Evolutionary conservation across 169 alveolate genomes (phyloP), one percentile per base, ranked within the genome.

Genomic region (Cryptosporidium meleagridis): DNA sequence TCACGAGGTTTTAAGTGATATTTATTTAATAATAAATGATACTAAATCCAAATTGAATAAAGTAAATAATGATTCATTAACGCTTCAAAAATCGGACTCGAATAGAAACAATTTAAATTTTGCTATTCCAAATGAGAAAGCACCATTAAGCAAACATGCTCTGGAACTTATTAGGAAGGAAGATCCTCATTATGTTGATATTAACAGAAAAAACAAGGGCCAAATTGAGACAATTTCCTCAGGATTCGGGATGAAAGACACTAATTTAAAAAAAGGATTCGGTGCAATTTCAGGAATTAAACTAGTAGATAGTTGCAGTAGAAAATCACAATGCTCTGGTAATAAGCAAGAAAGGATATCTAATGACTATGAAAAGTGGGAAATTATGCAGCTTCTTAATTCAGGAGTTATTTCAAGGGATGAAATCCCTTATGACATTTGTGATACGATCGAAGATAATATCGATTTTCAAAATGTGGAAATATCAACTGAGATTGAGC

Each of bases 281-380:
- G 97, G 96, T 0, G 85, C 92, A 29, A 87, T 96, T 23, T 94
- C 98, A 23, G 98, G 98, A 26, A 94, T 96, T 12, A 91, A 92
- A 41, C 91, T 94, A n/a, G 93, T 84, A 23, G 75, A 65, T 7
- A 44, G 65, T 31, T 44, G 31, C 8, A 23, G 16, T 45, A 5
- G 3, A 44, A 41, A 70, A 23, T 70, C 65, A 3, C 67, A 45
- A 21, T 18, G 21, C 39, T 16, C 35, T 4, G 69, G 62, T 35
- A 55, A 53, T 48, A 53, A 31, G 55, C 51, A 44, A 52, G 71
- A 71, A 21, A 35, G 26, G 1, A 21, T 62, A 44, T 37, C 91
- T 26, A 92, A 92, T 41, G 89, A 85, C 58, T 95, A 94, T 26
- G 94, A 91, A 70, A 93, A 91, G 14, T 92, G 93, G 86, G 92